A percentile compares a stretch with the other conserved stretches of the same genome.
phyloP scores from a whole-genome alignment of 345 rosid genomes.

The Fremontodendron californicum region DNA sequence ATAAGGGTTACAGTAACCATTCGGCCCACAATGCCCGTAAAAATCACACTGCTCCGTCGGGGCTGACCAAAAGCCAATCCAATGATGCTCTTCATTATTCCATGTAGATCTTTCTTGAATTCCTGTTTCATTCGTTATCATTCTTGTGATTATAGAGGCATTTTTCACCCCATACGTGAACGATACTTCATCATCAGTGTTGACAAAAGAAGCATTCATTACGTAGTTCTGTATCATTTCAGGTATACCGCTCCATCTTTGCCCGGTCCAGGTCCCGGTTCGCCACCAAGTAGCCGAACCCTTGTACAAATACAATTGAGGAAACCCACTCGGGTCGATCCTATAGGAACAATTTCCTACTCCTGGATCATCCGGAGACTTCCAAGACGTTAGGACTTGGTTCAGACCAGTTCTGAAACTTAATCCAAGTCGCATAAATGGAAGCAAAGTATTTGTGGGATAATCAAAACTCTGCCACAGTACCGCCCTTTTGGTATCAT shows the following conservation, averaged over 20 bases:
- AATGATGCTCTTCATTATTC: conserved; percentile 34
- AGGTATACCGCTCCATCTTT: conserved; percentile 62
- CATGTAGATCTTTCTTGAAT: conserved; percentile 36
- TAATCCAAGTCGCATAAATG: conserved; percentile 58
- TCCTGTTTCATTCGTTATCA: conserved; percentile 51
- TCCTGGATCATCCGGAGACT: conserved; percentile 42
- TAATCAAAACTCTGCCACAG: conserved; percentile 72
- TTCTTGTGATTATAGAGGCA: conserved; percentile 34
- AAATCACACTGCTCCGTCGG: conserved; percentile 64
- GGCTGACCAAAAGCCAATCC: conserved; percentile 37
- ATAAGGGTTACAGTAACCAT: conserved; percentile 37
- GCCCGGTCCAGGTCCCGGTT: conserved; percentile 55
- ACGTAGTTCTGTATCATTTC: conserved; percentile 37
- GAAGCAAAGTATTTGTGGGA: conserved; percentile 54
- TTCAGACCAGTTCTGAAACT: conserved; percentile 29
- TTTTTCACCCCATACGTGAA: conserved; percentile 18
- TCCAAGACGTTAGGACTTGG: conserved; percentile 45
- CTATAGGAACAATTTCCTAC: conserved; percentile 37
- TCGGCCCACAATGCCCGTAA: conserved; percentile 51
- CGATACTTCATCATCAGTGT: conserved; percentile 28
- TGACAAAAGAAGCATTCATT: conserved; percentile 24
- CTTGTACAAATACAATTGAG: conserved; percentile 42
- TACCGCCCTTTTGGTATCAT: not conserved
- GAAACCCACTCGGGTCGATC: conserved; percentile 41
- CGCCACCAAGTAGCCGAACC: conserved; percentile 41